Evolutionary conservation across 371 early-diverging fungal species (phyloP).

Genomic region (Phascolomyces articulosus): DNA sequence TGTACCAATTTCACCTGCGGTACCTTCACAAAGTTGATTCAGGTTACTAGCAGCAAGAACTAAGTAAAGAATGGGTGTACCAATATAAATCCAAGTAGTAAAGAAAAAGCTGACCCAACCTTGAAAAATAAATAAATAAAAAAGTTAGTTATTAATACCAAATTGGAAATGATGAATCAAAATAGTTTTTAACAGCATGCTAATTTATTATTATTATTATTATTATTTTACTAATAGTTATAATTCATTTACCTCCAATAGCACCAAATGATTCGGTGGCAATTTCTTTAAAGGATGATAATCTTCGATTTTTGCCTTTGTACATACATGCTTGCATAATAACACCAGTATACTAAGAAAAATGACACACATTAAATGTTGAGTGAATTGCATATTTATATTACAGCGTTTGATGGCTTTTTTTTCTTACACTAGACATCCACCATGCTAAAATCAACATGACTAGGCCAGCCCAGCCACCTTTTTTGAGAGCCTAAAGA

Average conservation of each 20-base stretch:
- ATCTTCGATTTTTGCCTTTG: neutral
- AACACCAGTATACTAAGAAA: constrained; percentile 10
- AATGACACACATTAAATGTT: too few species aligned
- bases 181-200: too few species aligned
- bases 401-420: neutral
- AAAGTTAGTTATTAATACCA: too few species aligned
- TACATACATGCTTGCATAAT: constrained; percentile 28
- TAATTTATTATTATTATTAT: too few species aligned
- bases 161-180: constrained; percentile 17
- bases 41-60: constrained; percentile 58
- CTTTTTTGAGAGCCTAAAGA: constrained; percentile 32
- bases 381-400: neutral
- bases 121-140: constrained; percentile 34
- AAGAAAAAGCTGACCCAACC: constrained; percentile 54
- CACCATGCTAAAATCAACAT: constrained; percentile 74
- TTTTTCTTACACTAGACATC: constrained; percentile 62
- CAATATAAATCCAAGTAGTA: constrained; percentile 59
- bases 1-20: constrained; percentile 38
- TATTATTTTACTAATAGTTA: too few species aligned
- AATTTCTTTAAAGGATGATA: constrained; percentile 1
- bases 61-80: constrained; percentile 58
- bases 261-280: constrained; percentile 31
- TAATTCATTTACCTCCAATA: neutral
- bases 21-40: constrained; percentile 37
- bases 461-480: constrained; percentile 80